Conservation (phyloP, 1,284 basidiomycete genomes). For the Cerrena zonata region DNA sequence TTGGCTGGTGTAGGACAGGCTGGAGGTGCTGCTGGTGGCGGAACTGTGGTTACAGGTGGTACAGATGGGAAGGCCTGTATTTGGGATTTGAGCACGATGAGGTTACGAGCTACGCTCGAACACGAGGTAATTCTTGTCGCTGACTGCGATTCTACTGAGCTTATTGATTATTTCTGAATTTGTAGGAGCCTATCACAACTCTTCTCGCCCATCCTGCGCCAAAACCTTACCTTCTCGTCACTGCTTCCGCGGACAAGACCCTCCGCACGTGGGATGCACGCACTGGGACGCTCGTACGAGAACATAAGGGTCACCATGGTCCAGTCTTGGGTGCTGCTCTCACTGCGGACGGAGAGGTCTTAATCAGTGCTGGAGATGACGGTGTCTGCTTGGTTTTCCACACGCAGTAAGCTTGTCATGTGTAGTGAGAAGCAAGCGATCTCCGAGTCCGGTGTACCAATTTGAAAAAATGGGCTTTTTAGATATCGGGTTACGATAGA, state of each 20-base stretch:
- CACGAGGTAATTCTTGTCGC: constrained; percentile 57
- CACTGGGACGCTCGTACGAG: constrained; percentile 71
- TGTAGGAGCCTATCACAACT: constrained; percentile 81
- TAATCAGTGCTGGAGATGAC: constrained; percentile 84
- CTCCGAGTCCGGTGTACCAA: too few species aligned
- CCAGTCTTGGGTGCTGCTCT: constrained; percentile 77
- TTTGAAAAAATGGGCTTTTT: too few species aligned
- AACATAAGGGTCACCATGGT: constrained; percentile 81
- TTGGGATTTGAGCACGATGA: constrained; percentile 87
- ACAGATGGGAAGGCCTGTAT: constrained; percentile 93
- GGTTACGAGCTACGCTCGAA: constrained; percentile 71
- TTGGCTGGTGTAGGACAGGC: constrained; percentile 49
- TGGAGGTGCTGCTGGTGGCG: constrained; percentile 51
- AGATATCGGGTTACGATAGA: too few species aligned
- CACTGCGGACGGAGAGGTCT: constrained; percentile 57
- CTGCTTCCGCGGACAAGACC: constrained; percentile 80
- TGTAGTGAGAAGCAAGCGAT: too few species aligned
- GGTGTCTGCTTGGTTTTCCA: constrained; percentile 76
- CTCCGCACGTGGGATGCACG: constrained; percentile 91
- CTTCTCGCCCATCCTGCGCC: constrained; percentile 71
- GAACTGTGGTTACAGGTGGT: constrained; percentile 79
- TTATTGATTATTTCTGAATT: constrained; percentile 10
- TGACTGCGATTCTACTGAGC: constrained; percentile 9
- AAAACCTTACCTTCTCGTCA: constrained; percentile 71
- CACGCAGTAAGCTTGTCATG: constrained; percentile 41